Conservation (phyloP, 2,329 filamentous ascomycete genomes). For the Plenodomus lindquistii region DNA sequence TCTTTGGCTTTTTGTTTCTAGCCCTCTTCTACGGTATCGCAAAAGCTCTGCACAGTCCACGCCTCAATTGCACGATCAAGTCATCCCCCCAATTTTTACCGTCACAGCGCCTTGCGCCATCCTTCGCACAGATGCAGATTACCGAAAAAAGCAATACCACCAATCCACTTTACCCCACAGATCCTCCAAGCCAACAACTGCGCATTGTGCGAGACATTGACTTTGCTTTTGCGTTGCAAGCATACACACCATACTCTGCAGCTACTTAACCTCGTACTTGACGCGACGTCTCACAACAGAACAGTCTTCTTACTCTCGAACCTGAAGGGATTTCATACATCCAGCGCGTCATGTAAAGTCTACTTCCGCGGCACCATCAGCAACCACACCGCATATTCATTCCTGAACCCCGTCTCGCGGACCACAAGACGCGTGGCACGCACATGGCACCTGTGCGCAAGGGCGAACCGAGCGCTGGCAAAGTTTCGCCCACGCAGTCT, state of each 20-base stretch:
- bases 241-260: neutral
- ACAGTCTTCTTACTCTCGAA: neutral
- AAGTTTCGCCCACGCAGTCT: neutral
- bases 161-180: neutral
- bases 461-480: neutral
- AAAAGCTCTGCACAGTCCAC: neutral
- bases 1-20: slow-evolving; percentile 6
- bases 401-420: neutral
- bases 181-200: neutral
- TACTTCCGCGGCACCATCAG: neutral
- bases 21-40: slow-evolving; percentile 7
- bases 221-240: neutral
- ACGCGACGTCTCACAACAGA: neutral
- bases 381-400: neutral
- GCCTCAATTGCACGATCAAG: neutral
- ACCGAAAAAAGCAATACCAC: neutral
- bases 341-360: neutral
- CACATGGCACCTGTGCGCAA: neutral
- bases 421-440: neutral
- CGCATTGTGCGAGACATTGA: neutral
- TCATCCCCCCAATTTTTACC: neutral
- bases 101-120: neutral
- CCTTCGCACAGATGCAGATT: neutral
- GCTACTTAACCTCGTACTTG: neutral
- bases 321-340: neutral